A percentile compares a stretch with the other conserved stretches of the same genome.
Evolutionary conservation across 139 green algal genomes (phyloP).

Genomic region (Closterium sp.): DNA sequence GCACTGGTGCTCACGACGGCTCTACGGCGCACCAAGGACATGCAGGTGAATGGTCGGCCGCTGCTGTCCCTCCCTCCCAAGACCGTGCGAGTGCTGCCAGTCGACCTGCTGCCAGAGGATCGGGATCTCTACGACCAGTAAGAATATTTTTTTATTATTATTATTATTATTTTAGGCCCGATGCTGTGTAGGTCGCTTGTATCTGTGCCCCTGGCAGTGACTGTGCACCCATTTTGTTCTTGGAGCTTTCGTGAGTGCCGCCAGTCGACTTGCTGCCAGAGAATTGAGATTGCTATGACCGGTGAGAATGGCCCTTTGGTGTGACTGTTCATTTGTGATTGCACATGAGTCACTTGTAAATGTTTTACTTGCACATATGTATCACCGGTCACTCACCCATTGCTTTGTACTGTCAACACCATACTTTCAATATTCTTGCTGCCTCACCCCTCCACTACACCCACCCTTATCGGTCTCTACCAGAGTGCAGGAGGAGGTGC

Average conservation of each 20-base stretch:
- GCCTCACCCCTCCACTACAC: neutral
- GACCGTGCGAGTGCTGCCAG: neutral
- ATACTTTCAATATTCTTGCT: neutral
- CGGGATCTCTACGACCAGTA: too few species aligned
- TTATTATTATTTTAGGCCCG: too few species aligned
- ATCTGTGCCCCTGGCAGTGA: too few species aligned
- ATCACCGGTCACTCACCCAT: too few species aligned
- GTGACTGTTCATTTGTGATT: too few species aligned
- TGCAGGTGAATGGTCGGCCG: conserved; percentile 4
- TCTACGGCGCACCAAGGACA: conserved; percentile 37
- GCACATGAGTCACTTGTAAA: too few species aligned
- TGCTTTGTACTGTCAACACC: neutral
- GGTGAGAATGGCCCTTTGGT: neutral
- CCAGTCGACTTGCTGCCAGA: conserved; percentile 53
- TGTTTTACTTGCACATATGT: too few species aligned
- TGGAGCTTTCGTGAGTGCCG: too few species aligned
- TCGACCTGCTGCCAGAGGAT: too few species aligned
- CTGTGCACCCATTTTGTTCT: too few species aligned
- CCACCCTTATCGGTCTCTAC: neutral
- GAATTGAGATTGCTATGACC: conserved; percentile 52
- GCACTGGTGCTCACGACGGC: neutral
- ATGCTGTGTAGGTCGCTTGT: too few species aligned
- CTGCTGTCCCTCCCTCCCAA: conserved; percentile 37
- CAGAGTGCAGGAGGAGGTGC: conserved; percentile 26
- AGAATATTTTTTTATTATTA: too few species aligned